Percentiles rank a stretch among this genome's conserved stretches.
phyloP scores from a whole-genome alignment of 2,329 filamentous ascomycete species.

The Clonostachys chloroleuca region DNA sequence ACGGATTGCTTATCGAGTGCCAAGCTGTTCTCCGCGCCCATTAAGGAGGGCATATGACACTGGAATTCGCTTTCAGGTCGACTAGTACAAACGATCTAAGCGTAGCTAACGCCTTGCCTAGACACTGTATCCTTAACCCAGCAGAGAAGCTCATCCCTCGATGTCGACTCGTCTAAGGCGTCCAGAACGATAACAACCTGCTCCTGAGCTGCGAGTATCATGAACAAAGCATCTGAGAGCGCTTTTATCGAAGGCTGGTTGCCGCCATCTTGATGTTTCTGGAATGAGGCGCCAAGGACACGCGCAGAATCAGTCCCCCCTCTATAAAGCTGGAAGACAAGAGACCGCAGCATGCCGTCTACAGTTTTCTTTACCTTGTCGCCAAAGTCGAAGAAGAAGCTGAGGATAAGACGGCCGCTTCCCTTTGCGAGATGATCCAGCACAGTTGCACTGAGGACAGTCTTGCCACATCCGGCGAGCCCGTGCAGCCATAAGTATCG shows the following conservation, averaged over 20 bases:
- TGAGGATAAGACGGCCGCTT: not conserved
- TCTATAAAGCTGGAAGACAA: not conserved
- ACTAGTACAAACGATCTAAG: too few species aligned
- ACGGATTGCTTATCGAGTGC: too few species aligned
- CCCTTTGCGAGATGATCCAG: not conserved
- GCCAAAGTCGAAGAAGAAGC: too few species aligned
- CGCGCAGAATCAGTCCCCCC: not conserved
- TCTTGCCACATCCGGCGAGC: conserved; percentile 1
- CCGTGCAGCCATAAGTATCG: conserved; percentile 2
- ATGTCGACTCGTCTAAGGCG: not conserved
- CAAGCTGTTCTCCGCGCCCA: too few species aligned
- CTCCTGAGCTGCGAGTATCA: not conserved
- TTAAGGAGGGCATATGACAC: too few species aligned
- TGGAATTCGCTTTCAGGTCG: too few species aligned
- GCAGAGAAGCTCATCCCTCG: not conserved
- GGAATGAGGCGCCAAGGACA: not conserved
- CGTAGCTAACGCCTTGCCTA: too few species aligned
- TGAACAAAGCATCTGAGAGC: not conserved
- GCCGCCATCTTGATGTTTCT: not conserved
- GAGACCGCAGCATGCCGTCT: not conserved
- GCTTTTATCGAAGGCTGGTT: not conserved
- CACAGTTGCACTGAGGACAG: conserved; percentile 1
- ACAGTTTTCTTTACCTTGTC: not conserved
- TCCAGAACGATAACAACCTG: not conserved
- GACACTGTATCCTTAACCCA: not conserved